Evolutionary conservation across 805 yeast species (phyloP).

Genomic region (Suhomyces sp.): DNA sequence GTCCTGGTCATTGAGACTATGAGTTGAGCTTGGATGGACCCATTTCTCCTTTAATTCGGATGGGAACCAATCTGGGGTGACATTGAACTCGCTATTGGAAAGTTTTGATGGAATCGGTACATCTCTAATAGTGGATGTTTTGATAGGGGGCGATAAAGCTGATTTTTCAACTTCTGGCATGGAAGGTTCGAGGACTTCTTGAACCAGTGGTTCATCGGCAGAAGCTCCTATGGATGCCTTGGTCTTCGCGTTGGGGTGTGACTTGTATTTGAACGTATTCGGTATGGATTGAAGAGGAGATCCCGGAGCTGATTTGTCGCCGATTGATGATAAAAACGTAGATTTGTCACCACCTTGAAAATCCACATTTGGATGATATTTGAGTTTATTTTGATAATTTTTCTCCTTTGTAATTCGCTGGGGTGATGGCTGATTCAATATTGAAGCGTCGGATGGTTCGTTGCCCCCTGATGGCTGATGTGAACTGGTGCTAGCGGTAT

Average conservation of each 20-base stretch:
- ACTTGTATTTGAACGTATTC: conserved; percentile 44
- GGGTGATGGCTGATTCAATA: conserved; percentile 2
- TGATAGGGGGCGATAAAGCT: conserved; percentile 15
- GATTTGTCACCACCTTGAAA: conserved; percentile 23
- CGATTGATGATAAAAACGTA: too few species aligned
- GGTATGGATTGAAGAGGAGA: conserved; percentile 34
- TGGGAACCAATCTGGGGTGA: conserved; percentile 47
- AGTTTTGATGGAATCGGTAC: not conserved
- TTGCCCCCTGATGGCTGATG: not conserved
- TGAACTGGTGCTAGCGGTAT: too few species aligned
- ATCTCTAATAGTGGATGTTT: conserved; percentile 25
- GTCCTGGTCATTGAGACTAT: conserved; percentile 1
- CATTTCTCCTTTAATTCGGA: conserved; percentile 36
- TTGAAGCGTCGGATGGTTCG: conserved; percentile 2
- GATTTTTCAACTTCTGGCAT: conserved; percentile 3
- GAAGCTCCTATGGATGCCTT: conserved; percentile 28
- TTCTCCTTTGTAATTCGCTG: conserved; percentile 7
- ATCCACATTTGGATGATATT: conserved; percentile 33
- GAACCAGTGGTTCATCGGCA: conserved; percentile 1
- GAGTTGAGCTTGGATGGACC: conserved; percentile 15
- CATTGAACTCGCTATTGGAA: conserved; percentile 8
- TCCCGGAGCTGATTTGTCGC: conserved; percentile 4
- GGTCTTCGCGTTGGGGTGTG: conserved; percentile 46
- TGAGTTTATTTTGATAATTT: conserved; percentile 32
- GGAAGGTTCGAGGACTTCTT: conserved; percentile 1